phyloP scores from a whole-genome alignment of 306 rosid genomes.

The Lupinus albus region DNA sequence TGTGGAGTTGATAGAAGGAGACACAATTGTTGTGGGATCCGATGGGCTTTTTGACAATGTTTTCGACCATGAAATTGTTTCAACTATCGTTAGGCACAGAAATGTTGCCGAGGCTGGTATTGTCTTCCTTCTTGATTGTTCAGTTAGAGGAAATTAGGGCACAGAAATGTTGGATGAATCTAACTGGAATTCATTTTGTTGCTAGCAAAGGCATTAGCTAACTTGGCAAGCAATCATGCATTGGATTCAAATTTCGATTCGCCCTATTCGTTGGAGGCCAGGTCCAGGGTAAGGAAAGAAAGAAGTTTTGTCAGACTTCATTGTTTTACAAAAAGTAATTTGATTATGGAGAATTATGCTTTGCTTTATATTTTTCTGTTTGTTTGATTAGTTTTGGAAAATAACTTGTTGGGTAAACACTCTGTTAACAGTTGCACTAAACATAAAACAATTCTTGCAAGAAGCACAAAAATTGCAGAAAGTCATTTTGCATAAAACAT shows the following conservation, averaged over 20 bases:
- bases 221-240: constrained; percentile 80
- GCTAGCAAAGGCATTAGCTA: constrained; percentile 93
- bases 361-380: background rate
- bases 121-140: constrained; percentile 42
- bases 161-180: constrained; percentile 22
- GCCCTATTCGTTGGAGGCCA: constrained; percentile 87
- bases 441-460: background rate
- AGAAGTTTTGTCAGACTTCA: constrained; percentile 9
- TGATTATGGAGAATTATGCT: constrained; percentile 15
- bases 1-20: constrained; percentile 71
- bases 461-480: constrained; percentile 1
- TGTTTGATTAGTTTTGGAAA: constrained; percentile 14
- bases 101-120: constrained; percentile 79
- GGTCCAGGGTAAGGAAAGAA: constrained; percentile 60
- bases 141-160: constrained; percentile 11
- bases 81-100: constrained; percentile 45
- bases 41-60: constrained; percentile 85
- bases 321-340: background rate
- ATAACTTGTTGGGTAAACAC: background rate
- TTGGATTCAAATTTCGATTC: constrained; percentile 77
- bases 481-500: background rate
- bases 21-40: constrained; percentile 77
- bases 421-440: background rate
- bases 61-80: constrained; percentile 71
- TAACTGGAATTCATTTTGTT: constrained; percentile 45